Evolutionary conservation across 2,329 filamentous ascomycete species (phyloP).

Genomic region (Colletotrichum sublineola): DNA sequence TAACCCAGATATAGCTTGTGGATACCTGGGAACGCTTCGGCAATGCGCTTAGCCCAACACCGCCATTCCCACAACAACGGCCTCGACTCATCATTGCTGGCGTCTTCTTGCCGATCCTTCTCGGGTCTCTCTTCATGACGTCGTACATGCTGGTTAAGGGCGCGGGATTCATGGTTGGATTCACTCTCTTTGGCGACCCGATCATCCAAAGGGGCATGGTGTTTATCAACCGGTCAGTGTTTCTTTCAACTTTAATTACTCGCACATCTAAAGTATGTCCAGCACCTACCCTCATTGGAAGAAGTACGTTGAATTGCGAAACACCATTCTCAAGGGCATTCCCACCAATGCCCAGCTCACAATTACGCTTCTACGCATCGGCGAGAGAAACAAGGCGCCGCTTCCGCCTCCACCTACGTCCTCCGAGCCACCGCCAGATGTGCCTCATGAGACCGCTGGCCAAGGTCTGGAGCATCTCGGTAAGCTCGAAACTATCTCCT

Average conservation of each 20-base stretch:
- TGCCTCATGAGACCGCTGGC: conserved; percentile 60
- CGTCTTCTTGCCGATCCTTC: conserved; percentile 64
- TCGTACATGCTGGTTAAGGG: conserved; percentile 75
- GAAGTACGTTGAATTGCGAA: conserved; percentile 79
- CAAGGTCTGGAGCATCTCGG: conserved; percentile 53
- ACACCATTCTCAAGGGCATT: conserved; percentile 83
- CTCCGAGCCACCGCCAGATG: conserved; percentile 52
- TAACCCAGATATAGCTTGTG: conserved; percentile 44
- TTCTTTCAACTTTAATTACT: conserved; percentile 40
- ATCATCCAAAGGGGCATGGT: conserved; percentile 71
- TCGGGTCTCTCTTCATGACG: conserved; percentile 66
- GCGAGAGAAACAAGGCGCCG: conserved; percentile 84
- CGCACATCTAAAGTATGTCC: conserved; percentile 49
- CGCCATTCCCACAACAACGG: conserved; percentile 69
- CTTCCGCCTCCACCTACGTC: conserved; percentile 70
- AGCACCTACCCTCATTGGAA: conserved; percentile 76
- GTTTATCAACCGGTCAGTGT: conserved; percentile 67
- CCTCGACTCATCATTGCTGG: conserved; percentile 68
- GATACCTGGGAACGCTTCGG: conserved; percentile 67
- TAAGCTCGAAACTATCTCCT: conserved; percentile 40
- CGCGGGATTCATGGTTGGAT: conserved; percentile 75
- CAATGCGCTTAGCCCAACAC: conserved; percentile 72
- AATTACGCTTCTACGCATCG: conserved; percentile 83
- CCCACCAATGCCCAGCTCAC: conserved; percentile 90
- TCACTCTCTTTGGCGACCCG: conserved; percentile 85